Conservation (phyloP, 2,329 filamentous ascomycete species). For the Ophiostoma novo-ulmi region DNA sequence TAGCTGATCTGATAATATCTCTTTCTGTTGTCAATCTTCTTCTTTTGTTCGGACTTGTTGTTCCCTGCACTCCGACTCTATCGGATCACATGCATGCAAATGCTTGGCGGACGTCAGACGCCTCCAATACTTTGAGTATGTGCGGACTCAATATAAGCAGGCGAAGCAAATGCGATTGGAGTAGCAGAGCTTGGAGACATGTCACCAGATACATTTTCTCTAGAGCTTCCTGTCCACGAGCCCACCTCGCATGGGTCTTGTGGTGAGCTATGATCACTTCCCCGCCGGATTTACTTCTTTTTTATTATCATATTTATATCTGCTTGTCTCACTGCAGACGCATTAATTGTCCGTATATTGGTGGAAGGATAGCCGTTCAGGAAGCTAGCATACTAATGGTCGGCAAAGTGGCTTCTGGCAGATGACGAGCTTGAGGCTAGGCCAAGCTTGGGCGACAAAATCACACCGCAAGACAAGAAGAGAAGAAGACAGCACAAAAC, state of each 20-base stretch:
- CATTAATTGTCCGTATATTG: background rate
- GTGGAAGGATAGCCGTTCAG: background rate
- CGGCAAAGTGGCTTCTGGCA: background rate
- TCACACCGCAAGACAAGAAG: background rate
- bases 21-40: background rate
- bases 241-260: background rate
- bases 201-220: constrained; percentile 1
- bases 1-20: background rate
- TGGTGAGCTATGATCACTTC: constrained; percentile 5
- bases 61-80: background rate
- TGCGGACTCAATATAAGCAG: background rate
- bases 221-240: background rate
- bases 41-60: background rate
- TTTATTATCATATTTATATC: background rate
- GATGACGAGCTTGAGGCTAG: constrained; percentile 7
- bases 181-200: constrained; percentile 4
- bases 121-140: background rate
- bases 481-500: background rate
- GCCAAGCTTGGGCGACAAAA: background rate
- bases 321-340: background rate
- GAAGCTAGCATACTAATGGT: background rate
- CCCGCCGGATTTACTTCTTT: background rate
- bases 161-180: background rate
- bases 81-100: constrained; percentile 2
- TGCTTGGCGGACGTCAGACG: background rate